Evolutionary conservation across 495 filamentous ascomycete genomes (phyloP).

Genomic region (Pyrenula aspistea): DNA sequence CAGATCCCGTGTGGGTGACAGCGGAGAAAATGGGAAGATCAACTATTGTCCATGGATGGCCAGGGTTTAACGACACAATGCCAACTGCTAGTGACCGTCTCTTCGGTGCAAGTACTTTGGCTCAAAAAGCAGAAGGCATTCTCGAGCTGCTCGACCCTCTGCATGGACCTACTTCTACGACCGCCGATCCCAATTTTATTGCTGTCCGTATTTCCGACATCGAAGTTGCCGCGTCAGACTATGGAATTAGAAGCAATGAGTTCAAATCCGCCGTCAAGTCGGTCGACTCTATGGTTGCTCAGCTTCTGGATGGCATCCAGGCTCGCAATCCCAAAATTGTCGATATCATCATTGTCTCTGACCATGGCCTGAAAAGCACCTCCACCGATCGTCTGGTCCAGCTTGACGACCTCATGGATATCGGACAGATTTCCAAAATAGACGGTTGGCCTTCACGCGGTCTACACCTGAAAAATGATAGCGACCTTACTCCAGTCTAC

Average conservation of each 20-base stretch:
- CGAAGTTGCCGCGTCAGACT: neutral
- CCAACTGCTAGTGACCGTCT: neutral
- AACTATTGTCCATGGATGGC: neutral
- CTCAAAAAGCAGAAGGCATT: neutral
- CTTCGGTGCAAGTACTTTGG: neutral
- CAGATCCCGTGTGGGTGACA: neutral
- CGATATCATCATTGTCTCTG: neutral
- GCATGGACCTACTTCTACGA: too few relatives aligned
- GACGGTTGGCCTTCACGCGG: neutral
- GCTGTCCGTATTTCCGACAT: neutral
- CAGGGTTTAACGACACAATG: neutral
- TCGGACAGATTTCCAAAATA: neutral
- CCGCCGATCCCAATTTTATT: neutral
- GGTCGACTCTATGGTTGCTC: neutral
- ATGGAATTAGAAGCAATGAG: neutral
- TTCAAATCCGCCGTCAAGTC: neutral
- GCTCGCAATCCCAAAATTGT: neutral
- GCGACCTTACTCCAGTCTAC: neutral
- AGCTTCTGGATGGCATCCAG: neutral
- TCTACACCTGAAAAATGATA: constrained; percentile 32
- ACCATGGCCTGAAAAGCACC: neutral
- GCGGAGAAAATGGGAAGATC: neutral
- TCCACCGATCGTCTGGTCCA: neutral
- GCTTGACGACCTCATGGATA: neutral
- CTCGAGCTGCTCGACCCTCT: neutral